Base-by-base conservation (phyloP, 2,329 filamentous ascomycete species). In the Cordyceps militaris region DNA sequence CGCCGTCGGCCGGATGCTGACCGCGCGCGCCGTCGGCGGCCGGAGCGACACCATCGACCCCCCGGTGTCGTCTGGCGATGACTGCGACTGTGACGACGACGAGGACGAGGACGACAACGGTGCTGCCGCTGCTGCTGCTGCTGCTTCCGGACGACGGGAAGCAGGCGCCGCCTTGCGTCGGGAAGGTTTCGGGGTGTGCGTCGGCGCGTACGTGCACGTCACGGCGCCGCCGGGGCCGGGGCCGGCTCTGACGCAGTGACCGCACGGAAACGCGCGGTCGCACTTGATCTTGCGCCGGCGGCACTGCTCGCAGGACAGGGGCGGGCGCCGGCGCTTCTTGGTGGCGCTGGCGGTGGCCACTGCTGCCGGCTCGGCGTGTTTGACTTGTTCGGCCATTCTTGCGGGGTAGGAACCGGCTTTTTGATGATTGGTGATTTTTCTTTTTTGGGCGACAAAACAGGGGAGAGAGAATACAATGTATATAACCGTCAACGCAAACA, bases 271-370 rank as follows among this genome's bases (percentile, higher is more conserved):
- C 59, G 78, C 77, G 50, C 81, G 79, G 64, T 87, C 79, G 64
- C 84, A 87, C 48, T 78, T 76, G 59, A 86, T 79, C 67, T 87
- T 87, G 42, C 82, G 80, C 57, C 71, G 76, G 44, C 83, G 74
- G 64, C 84, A 87, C 43, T 82, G 73, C 62, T 76, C 71, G 65
- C 82, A 85, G 1, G 82, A 82, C 32, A 77, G 67, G 3, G 74
- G 69, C 34, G 72, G 73, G 19, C 71, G 68, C 53, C 72, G 68
- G 10, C 73, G 66, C 59, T 73, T 74, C 70, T 73, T 74, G 24
- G 24, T 28, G 38, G 38, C 10, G 24, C 14, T 44, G 42, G 42
- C 6, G 7, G 38, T 9, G 40, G 23, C 7, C 16, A 16, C n/a
- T 9, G 46, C 46, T 2, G 42, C 30, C 26, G n/a, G 51, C 8